Evolutionary conservation across 805 yeast genomes (phyloP).

Genomic region (Blastobotrys americana): DNA sequence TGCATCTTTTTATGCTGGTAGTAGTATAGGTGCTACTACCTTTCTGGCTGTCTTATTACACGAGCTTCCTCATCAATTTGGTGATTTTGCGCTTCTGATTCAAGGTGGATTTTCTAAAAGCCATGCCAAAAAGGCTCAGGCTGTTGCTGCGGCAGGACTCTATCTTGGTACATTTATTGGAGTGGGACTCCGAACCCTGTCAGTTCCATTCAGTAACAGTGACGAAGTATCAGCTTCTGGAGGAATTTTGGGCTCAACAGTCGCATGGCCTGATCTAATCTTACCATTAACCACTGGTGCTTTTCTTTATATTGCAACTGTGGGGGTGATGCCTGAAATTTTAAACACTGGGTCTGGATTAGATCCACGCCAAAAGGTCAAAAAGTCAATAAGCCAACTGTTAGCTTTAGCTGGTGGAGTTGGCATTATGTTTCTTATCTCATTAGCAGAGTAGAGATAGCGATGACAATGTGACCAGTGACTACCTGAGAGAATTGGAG

Average conservation of each 20-base stretch:
- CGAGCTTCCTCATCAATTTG: conserved; percentile 76
- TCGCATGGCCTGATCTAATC: conserved; percentile 44
- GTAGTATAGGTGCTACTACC: conserved; percentile 58
- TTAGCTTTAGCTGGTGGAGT: conserved; percentile 47
- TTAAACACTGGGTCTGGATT: conserved; percentile 36
- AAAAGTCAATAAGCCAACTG: conserved; percentile 41
- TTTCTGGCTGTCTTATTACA: conserved; percentile 66
- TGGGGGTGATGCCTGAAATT: conserved; percentile 70
- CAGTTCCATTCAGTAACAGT: conserved; percentile 14
- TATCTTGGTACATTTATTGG: conserved; percentile 60
- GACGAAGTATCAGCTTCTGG: conserved; percentile 9
- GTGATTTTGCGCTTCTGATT: conserved; percentile 67
- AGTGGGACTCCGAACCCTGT: conserved; percentile 42
- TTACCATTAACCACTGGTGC: conserved; percentile 75
- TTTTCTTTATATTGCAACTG: conserved; percentile 62
- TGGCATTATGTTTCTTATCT: conserved; percentile 47
- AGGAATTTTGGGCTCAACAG: conserved; percentile 47
- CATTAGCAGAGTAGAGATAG: conserved; percentile 40
- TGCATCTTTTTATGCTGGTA: conserved; percentile 57
- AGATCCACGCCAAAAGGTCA: conserved; percentile 35
- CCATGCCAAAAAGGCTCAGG: conserved; percentile 61
- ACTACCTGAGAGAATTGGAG: no score
- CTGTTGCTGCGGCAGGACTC: conserved; percentile 59
- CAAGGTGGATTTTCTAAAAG: conserved; percentile 62
- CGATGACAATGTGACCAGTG: no score